Base-by-base conservation (phyloP, 1,139 yeast genomes). In the Pichia sp. region DNA sequence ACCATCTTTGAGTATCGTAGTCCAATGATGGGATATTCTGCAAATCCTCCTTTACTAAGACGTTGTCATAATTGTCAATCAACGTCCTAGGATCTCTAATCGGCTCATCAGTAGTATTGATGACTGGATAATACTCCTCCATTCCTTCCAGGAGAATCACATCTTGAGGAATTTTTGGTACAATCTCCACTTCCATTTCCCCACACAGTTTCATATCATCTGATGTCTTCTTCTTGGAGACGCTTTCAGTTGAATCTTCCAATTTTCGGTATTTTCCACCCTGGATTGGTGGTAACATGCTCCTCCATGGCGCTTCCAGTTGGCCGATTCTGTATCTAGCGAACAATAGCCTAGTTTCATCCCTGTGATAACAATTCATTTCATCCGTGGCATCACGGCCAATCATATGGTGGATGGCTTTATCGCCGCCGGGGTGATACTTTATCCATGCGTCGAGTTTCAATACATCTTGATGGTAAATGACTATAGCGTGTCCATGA, bases 311-410 rank as follows among this genome's bases (percentile, higher is more conserved):
- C 39, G 64, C 55, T 39, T 76, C 74, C 7, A 85, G 72, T 21
- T 51, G 52, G 2, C 95, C 96, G 11, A 86, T 66, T 40, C 63
- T 69, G 72, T 73, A 87, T 29, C 60, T 66, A 11, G 53, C 53
- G 56, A 84, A 79, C 0, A 57, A 54, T 3, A 47, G 39, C 12
- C 70, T 59, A 0, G 94, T 72, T 34, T 74, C 80, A 14, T 66
- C 72, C 22, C 75, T 60, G 53, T 86, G 95, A 52, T 84, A 81
- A 10, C n/a, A n/a, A n/a, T 77, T 71, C 84, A 86, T 85, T 56
- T 86, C 96, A 54, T 85, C 94, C 1, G 93, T 78, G 9, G 95
- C 94, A 59, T 86, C 95, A 41, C 91, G 64, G 4, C 96, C 96
- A 6, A 86, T 72, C 80, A 86, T 70, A 57, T 86, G 96, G 46